Conservation (phyloP, 768 basidiomycete species). For the Xanthoconium purpureum region DNA sequence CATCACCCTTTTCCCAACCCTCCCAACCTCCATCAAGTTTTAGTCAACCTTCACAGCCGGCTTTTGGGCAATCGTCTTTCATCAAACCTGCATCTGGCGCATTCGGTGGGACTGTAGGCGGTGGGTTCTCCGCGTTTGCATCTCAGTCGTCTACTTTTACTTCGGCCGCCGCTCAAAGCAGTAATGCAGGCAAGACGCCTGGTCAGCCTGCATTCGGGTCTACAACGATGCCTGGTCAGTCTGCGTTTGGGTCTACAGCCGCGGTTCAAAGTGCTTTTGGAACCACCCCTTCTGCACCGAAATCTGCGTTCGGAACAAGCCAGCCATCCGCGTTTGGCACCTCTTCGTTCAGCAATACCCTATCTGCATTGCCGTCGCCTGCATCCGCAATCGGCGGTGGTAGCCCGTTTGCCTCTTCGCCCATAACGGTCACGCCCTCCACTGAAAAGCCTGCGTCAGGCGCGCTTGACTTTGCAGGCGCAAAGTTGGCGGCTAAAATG, state of each 20-base stretch:
- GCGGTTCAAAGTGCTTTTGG: slow-evolving; percentile 23
- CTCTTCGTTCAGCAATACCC: slow-evolving; percentile 14
- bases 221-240: slow-evolving; percentile 11
- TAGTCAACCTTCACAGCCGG: slow-evolving; percentile 34
- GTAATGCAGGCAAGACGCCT: slow-evolving; percentile 3
- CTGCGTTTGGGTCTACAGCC: slow-evolving; percentile 19
- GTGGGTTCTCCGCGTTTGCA: slow-evolving; percentile 54
- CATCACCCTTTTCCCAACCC: slow-evolving; percentile 28
- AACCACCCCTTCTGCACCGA: slow-evolving; percentile 3
- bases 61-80: slow-evolving; percentile 38
- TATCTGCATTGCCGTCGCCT: slow-evolving; percentile 16
- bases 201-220: slow-evolving; percentile 22
- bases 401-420: slow-evolving; percentile 26
- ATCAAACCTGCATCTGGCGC: slow-evolving; percentile 53
- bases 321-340: slow-evolving; percentile 29
- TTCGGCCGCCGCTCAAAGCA: slow-evolving; percentile 7
- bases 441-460: slow-evolving; percentile 20
- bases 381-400: slow-evolving; percentile 20
- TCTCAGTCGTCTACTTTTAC: slow-evolving; percentile 45
- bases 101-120: slow-evolving; percentile 42
- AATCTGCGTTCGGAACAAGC: slow-evolving; percentile 18
- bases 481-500: slow-evolving; percentile 34
- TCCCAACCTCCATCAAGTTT: slow-evolving; percentile 35
- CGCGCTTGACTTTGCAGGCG: slow-evolving; percentile 34
- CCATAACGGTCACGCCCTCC: slow-evolving; percentile 23